phyloP scores from a whole-genome alignment of 441 rosid genomes.

The Erodium texanum region DNA sequence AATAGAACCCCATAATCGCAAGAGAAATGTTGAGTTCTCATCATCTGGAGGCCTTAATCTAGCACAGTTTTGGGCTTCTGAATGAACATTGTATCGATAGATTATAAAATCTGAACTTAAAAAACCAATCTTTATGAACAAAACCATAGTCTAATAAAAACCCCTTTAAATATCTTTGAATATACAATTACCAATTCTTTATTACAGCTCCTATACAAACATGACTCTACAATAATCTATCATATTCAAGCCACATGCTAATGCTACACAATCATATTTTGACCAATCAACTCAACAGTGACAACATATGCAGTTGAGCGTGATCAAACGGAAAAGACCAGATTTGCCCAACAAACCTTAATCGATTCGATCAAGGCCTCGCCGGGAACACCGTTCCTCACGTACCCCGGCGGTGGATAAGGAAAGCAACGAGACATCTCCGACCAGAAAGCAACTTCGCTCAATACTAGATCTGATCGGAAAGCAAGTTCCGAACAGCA shows the following conservation, averaged over 20 bases:
- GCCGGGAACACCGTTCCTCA: conserved; percentile 29
- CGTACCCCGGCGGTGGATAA: conserved; percentile 31
- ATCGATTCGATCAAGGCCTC: conserved; percentile 48
- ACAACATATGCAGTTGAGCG: conserved; percentile 28
- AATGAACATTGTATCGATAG: neutral
- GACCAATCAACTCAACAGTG: conserved; percentile 2
- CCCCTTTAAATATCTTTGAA: neutral
- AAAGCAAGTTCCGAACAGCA: too few species aligned
- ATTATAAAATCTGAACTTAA: neutral
- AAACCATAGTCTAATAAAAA: too few species aligned
- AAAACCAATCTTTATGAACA: too few species aligned
- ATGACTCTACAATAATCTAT: neutral
- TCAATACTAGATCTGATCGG: neutral
- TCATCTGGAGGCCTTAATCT: neutral
- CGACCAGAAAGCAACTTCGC: neutral
- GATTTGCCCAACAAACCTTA: conserved; percentile 65
- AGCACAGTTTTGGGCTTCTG: neutral
- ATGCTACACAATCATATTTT: neutral
- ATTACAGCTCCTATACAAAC: neutral
- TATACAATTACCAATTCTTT: neutral
- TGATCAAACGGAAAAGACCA: conserved; percentile 29
- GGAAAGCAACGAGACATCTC: conserved; percentile 69
- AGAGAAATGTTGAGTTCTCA: neutral
- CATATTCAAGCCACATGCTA: conserved; percentile 2
- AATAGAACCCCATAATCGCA: neutral